Conservation (phyloP, 1,139 yeast genomes). For the Hansenula lynferdii region DNA sequence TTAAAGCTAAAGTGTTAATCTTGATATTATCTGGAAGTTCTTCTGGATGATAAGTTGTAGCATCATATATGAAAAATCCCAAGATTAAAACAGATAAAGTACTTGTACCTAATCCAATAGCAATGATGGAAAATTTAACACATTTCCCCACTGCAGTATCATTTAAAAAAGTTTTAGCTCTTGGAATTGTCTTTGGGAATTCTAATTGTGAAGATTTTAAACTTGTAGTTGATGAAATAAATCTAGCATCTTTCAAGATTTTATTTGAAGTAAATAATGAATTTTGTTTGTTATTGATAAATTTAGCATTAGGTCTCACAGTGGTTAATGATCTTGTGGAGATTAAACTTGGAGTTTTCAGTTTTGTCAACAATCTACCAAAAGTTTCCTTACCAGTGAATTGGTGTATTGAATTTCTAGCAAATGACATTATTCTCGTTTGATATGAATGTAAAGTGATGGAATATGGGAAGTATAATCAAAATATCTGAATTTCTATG, state of each 20-base stretch:
- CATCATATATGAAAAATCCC: slow-evolving; percentile 54
- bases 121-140: slow-evolving; percentile 27
- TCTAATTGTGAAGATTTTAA: slow-evolving; percentile 3
- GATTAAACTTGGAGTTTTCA: background rate
- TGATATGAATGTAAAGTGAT: no score
- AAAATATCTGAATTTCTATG: no score
- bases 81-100: slow-evolving; percentile 32
- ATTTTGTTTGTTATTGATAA: background rate
- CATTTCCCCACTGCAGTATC: slow-evolving; percentile 24
- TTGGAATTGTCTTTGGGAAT: slow-evolving; percentile 18
- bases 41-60: slow-evolving; percentile 47
- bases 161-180: slow-evolving; percentile 19
- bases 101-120: slow-evolving; percentile 37
- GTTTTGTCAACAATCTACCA: background rate
- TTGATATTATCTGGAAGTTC: slow-evolving; percentile 32
- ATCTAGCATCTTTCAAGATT: background rate
- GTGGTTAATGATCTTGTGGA: background rate
- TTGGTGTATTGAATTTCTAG: background rate
- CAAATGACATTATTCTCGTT: background rate
- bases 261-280: slow-evolving; percentile 1
- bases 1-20: slow-evolving; percentile 44
- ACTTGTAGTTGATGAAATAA: slow-evolving; percentile 8
- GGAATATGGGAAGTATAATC: no score
- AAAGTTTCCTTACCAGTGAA: background rate
- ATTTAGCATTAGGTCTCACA: background rate